Base-by-base conservation (phyloP, 345 rosid genomes). In the Cardiospermum halicacabum region DNA sequence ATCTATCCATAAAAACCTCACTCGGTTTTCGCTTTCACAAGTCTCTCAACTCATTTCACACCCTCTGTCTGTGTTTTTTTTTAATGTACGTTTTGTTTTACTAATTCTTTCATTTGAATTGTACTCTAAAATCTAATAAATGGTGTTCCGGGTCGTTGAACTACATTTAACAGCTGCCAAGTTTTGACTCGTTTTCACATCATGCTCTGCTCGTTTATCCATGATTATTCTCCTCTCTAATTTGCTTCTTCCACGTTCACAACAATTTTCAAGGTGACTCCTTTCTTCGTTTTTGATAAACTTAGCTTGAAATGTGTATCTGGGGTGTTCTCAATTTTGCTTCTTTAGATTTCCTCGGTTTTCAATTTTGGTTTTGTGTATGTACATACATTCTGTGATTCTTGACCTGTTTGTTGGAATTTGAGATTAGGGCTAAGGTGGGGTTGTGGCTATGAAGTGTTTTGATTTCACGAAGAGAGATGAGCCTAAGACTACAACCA, bases 401-500 rank as follows among this genome's bases (percentile, higher is more conserved):
- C n/a, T n/a, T n/a, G n/a, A n/a, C n/a, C n/a, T n/a, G n/a, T n/a
- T n/a, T n/a, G n/a, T n/a, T n/a, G n/a, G n/a, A n/a, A n/a, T n/a
- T n/a, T n/a, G n/a, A n/a, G n/a, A n/a, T n/a, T n/a, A n/a, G n/a
- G n/a, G n/a, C n/a, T n/a, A n/a, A n/a, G n/a, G n/a, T n/a, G 7
- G 37, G 79, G 27, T 69, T 50, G 40, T 66, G 73, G 67, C 69
- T 43, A 88, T 93, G 98, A 86, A 84, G 82, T 93, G 97, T 58
- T 84, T 88, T 66, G 56, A 79, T 71, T 84, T 82, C 56, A 48
- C 59, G 3, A 70, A 27, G 60, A 62, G 67, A 70, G 91, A 78
- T 53, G 88, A 80, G 64, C 73, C 77, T 26, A 84, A 73, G 75
- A 67, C 73, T 1, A 59, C 67, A 11, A 86, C 84, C 71, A 84